A percentile compares a stretch with the other conserved stretches of the same genome.
Evolutionary conservation across 1,139 yeast genomes (phyloP).

Genomic region (Arxiozyma heterogenica): DNA sequence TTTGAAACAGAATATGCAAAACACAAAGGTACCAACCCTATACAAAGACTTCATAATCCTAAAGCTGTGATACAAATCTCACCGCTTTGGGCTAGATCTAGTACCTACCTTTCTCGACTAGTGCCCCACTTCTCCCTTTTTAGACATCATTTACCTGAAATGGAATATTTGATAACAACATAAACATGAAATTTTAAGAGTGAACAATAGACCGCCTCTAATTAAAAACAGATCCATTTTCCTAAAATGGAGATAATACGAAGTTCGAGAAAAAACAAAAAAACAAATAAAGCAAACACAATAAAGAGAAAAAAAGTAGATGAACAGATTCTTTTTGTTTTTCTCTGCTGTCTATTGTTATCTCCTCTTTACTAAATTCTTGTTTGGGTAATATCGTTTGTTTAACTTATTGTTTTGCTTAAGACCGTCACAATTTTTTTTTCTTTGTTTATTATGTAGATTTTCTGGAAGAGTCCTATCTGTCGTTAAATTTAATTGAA

Average conservation of each 20-base stretch:
- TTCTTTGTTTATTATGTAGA: background rate
- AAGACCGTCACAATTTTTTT: constrained; percentile 1
- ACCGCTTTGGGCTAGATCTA: background rate
- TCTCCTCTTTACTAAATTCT: background rate
- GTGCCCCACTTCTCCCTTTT: too few species aligned
- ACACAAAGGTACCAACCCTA: background rate
- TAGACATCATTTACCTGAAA: too few species aligned
- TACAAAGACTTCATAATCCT: background rate
- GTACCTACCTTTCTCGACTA: too few species aligned
- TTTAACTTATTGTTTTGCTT: background rate
- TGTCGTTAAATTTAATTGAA: background rate
- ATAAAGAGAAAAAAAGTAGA: too few species aligned
- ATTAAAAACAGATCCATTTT: background rate
- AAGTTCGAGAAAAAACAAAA: background rate
- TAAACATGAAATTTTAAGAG: too few species aligned
- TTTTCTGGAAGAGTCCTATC: background rate
- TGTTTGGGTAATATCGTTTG: background rate
- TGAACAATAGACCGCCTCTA: too few species aligned
- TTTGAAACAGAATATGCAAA: background rate
- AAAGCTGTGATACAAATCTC: background rate
- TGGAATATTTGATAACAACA: too few species aligned
- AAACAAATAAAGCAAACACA: background rate
- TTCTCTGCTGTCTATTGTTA: too few species aligned
- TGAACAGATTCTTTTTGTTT: too few species aligned
- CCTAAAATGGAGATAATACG: background rate